phyloP scores from a whole-genome alignment of 1,139 yeast genomes.

The Yamadazyma blattariae region DNA sequence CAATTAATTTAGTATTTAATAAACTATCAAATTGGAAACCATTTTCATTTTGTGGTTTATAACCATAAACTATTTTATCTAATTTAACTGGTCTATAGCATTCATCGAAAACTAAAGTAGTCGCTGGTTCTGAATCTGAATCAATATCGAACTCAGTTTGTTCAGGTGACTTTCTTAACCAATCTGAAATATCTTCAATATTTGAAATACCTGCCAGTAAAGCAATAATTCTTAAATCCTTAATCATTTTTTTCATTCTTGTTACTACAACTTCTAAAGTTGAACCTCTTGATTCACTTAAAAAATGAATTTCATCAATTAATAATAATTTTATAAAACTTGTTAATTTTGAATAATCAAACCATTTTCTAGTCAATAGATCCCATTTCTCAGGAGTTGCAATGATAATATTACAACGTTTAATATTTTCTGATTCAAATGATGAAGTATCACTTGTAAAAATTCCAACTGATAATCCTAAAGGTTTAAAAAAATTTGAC shows the following conservation, averaged over 20 bases:
- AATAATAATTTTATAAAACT: constrained; percentile 32
- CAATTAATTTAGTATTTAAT: constrained; percentile 11
- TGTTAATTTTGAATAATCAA: constrained; percentile 33
- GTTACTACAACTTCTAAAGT: constrained; percentile 52
- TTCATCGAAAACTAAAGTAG: constrained; percentile 40
- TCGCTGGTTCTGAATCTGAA: constrained; percentile 81
- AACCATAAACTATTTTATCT: constrained; percentile 41
- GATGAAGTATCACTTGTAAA: constrained; percentile 49
- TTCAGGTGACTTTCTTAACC: constrained; percentile 35
- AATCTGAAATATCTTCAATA: constrained; percentile 43
- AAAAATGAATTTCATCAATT: constrained; percentile 47
- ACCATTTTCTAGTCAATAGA: constrained; percentile 47
- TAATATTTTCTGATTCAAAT: constrained; percentile 38
- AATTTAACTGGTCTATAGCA: constrained; percentile 44
- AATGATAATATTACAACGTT: constrained; percentile 43
- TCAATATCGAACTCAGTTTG: too few species aligned
- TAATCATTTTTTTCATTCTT: constrained; percentile 44
- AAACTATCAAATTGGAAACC: constrained; percentile 42
- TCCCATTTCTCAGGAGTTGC: constrained; percentile 64
- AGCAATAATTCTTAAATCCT: constrained; percentile 43
- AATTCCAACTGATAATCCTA: constrained; percentile 40
- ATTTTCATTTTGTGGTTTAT: constrained; percentile 30
- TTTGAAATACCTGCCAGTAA: constrained; percentile 57
- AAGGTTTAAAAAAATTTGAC: constrained; percentile 30
- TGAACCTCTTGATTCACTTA: constrained; percentile 49